These are phyloP conservation scores for Typha latifolia DNA, from an alignment of 176 grass and related monocot genomes.

Conservation along the genomic window DNA sequence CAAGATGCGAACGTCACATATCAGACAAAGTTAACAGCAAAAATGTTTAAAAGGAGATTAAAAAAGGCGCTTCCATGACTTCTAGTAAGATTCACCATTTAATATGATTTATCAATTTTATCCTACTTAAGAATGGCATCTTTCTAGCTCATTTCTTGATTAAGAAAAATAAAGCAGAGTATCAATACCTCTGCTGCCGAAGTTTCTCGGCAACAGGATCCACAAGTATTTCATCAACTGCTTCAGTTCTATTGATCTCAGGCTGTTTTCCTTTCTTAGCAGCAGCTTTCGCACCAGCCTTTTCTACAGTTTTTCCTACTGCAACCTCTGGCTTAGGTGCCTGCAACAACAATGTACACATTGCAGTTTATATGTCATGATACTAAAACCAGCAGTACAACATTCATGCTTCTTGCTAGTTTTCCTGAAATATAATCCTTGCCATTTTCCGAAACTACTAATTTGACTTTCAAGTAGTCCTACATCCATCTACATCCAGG, in stretches of 20 bases:
- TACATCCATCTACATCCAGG: background rate
- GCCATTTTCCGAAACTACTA: too few species aligned
- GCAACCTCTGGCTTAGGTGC: constrained; percentile 46
- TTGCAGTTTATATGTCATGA: background rate
- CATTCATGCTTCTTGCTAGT: background rate
- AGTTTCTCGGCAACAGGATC: constrained; percentile 74
- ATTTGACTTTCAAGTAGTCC: too few species aligned
- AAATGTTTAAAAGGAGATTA: background rate
- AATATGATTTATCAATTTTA: background rate
- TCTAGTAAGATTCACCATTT: background rate
- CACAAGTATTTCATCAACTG: constrained; percentile 36
- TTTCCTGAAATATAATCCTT: background rate
- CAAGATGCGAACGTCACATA: background rate
- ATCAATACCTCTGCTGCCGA: constrained; percentile 71
- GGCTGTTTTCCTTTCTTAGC: constrained; percentile 64
- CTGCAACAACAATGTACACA: constrained; percentile 28
- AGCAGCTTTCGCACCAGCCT: constrained; percentile 42
- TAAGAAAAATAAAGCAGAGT: background rate
- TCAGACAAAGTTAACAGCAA: constrained; percentile 7
- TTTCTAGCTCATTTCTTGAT: constrained; percentile 1
- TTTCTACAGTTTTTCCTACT: constrained; percentile 28
- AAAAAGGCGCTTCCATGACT: background rate
- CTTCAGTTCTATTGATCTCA: constrained; percentile 41
- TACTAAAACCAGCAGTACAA: constrained; percentile 7
- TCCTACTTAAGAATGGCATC: background rate